Percentiles rank a stretch among this genome's conserved stretches.
These are phyloP conservation scores for Candolleomyces aberdarensis DNA, from an alignment of 768 basidiomycete species.

Conservation along the genomic window DNA sequence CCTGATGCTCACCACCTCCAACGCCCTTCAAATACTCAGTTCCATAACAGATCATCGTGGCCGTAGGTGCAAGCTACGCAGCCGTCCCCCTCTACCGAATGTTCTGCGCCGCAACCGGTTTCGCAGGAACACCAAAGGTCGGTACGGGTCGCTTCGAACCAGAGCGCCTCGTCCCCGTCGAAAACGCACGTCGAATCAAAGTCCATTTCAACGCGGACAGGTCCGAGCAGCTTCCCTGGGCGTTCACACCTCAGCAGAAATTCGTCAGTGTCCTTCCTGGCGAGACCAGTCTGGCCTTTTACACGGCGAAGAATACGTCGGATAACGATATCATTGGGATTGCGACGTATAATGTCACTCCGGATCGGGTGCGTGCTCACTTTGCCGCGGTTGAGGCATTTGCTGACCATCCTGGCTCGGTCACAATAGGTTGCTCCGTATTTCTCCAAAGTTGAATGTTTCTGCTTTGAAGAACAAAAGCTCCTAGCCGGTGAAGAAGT, in stretches of 20 bases:
- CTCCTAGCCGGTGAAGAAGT: slow-evolving; percentile 94
- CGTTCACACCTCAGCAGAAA: slow-evolving; percentile 87
- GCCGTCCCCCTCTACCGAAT: slow-evolving; percentile 96
- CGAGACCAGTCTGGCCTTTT: slow-evolving; percentile 95
- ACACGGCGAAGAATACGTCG: slow-evolving; percentile 85
- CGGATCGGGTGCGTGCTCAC: slow-evolving; percentile 75
- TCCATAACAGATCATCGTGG: slow-evolving; percentile 61
- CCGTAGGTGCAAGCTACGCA: slow-evolving; percentile 89
- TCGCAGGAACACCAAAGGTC: slow-evolving; percentile 91
- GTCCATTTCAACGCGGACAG: slow-evolving; percentile 96
- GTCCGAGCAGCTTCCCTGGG: slow-evolving; percentile 89
- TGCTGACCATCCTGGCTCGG: neutral
- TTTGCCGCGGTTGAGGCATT: neutral
- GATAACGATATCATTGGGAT: slow-evolving; percentile 93
- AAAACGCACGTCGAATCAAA: slow-evolving; percentile 72
- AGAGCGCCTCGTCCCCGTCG: slow-evolving; percentile 77
- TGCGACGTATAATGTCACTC: slow-evolving; percentile 98
- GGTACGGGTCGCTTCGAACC: slow-evolving; percentile 82
- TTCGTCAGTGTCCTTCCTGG: slow-evolving; percentile 89
- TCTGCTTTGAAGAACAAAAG: slow-evolving; percentile 98
- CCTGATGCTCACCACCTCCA: neutral
- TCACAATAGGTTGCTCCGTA: slow-evolving; percentile 84
- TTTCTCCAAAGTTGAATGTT: slow-evolving; percentile 99
- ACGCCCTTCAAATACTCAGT: neutral
- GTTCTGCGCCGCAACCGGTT: slow-evolving; percentile 97